Conservation (phyloP, 1,284 basidiomycete species). For the Ceratobasidium sp. region DNA sequence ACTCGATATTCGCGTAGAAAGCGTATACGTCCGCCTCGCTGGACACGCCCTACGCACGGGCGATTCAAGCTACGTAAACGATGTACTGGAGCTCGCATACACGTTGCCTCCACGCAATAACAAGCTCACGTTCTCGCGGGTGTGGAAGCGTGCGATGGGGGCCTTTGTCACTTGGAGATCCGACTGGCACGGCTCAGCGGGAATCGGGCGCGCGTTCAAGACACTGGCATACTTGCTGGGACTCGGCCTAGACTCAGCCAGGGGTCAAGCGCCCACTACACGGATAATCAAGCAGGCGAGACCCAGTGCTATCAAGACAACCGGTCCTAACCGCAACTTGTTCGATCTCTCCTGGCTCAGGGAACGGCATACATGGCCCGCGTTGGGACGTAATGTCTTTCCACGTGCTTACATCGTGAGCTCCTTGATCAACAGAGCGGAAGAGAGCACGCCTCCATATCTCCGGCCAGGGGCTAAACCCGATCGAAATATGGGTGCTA, state of each 20-base stretch:
- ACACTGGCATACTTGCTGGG: conserved; percentile 31
- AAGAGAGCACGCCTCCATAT: conserved; percentile 31
- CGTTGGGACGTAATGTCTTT: conserved; percentile 39
- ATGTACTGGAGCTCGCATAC: conserved; percentile 45
- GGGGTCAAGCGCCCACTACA: neutral
- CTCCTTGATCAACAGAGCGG: conserved; percentile 31
- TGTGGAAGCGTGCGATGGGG: conserved; percentile 39
- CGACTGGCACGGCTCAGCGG: conserved; percentile 35
- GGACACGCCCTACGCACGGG: conserved; percentile 43
- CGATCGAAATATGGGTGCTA: conserved; percentile 20
- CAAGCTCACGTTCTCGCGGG: conserved; percentile 41
- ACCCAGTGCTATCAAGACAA: conserved; percentile 4
- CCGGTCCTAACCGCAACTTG: conserved; percentile 4
- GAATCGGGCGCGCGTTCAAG: conserved; percentile 42
- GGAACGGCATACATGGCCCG: conserved; percentile 31
- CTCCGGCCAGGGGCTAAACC: conserved; percentile 33
- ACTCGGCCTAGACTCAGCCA: neutral
- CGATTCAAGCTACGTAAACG: conserved; percentile 44
- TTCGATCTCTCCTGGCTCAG: conserved; percentile 40
- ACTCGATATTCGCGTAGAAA: conserved; percentile 43
- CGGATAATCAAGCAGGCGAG: neutral
- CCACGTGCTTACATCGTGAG: conserved; percentile 26
- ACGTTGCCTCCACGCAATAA: conserved; percentile 43
- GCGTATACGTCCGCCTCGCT: conserved; percentile 43
- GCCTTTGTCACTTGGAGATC: conserved; percentile 36